Conservation (phyloP, 2,329 filamentous ascomycete genomes). For the Neospermospora avenae region DNA sequence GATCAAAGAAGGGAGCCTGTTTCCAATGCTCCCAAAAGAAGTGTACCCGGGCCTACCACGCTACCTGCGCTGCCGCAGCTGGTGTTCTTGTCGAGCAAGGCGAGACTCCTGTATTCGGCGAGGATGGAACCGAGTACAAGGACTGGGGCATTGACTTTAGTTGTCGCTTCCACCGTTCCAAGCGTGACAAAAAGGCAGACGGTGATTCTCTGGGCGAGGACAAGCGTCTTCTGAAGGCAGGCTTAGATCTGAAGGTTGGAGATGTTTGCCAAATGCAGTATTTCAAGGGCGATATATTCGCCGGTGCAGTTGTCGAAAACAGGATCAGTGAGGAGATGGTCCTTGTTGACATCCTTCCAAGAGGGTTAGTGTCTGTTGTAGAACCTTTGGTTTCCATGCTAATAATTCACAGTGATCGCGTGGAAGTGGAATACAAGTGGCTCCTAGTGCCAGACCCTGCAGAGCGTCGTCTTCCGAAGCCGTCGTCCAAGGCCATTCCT, state of each 20-base stretch:
- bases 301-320: conserved; percentile 84
- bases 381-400: conserved; percentile 35
- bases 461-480: conserved; percentile 70
- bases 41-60: conserved; percentile 89
- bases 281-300: conserved; percentile 82
- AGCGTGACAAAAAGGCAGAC: conserved; percentile 74
- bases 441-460: conserved; percentile 68
- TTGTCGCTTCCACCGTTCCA: conserved; percentile 89
- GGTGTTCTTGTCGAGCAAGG: conserved; percentile 90
- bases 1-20: conserved; percentile 90
- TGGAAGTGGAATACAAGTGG: conserved; percentile 85
- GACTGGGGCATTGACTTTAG: conserved; percentile 90
- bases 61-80: conserved; percentile 87
- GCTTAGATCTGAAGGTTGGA: conserved; percentile 63
- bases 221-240: conserved; percentile 64
- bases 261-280: conserved; percentile 87
- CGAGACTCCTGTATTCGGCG: conserved; percentile 79
- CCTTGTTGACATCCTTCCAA: conserved; percentile 78
- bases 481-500: conserved; percentile 68
- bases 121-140: conserved; percentile 89
- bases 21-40: conserved; percentile 97
- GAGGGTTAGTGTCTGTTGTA: conserved; percentile 58
- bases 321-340: conserved; percentile 70
- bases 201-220: conserved; percentile 68
- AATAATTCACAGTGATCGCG: conserved; percentile 56